phyloP scores from a whole-genome alignment of 2,329 filamentous ascomycete genomes.

The Sclerotinia subarctica region DNA sequence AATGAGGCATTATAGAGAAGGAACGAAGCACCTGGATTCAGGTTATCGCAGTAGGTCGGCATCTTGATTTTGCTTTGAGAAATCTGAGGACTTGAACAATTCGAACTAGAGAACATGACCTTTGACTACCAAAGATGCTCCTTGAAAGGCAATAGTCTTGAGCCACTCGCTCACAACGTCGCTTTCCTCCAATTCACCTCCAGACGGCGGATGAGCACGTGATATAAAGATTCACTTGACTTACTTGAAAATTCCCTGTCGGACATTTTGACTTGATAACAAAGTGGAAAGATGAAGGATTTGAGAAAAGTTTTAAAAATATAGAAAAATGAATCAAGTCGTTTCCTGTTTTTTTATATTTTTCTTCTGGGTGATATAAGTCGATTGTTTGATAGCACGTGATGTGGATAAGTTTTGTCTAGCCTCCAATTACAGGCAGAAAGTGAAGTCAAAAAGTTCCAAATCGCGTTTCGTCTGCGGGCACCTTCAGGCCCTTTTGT shows the following conservation, averaged over 20 bases:
- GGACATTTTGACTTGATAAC: slow-evolving; percentile 49
- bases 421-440: background rate
- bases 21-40: slow-evolving; percentile 11
- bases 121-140: background rate
- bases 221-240: slow-evolving; percentile 2
- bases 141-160: background rate
- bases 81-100: background rate
- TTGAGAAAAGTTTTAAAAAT: background rate
- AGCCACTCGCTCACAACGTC: background rate
- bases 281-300: background rate
- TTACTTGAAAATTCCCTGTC: slow-evolving; percentile 57
- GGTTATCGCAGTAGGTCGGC: background rate
- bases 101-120: background rate
- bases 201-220: background rate
- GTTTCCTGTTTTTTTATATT: background rate
- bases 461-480: slow-evolving; percentile 15
- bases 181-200: background rate
- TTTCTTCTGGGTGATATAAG: background rate
- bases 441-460: slow-evolving; percentile 16
- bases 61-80: background rate
- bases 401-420: background rate
- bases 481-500: slow-evolving; percentile 18
- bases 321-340: background rate
- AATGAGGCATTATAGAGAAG: background rate
- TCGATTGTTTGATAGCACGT: background rate